Base-by-base conservation (phyloP, 345 rosid species). In the Lenwebbia sp. region DNA sequence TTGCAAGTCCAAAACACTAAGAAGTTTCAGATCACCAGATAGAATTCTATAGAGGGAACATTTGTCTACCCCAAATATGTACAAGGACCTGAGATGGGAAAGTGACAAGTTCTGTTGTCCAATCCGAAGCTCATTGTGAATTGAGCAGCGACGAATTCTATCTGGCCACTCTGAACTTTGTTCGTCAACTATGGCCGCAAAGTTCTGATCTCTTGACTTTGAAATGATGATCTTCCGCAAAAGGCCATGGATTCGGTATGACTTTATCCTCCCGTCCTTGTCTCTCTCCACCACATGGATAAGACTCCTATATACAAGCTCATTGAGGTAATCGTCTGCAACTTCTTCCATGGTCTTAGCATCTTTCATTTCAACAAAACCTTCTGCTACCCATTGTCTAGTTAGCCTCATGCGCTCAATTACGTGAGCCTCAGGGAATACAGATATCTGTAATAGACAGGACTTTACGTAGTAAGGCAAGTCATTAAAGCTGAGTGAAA, bases 361-460 rank as follows among this genome's bases (percentile, higher is more conserved):
- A 78, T 87, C 88, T 85, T 87, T 90, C 49, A 28, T 84, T 87
- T 86, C 89, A 37, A 92, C 89, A 54, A 92, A 91, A 22, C 93
- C 92, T 82, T 91, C 92, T 0, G 93, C 92, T 21, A 88, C 88
- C 94, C 94, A 92, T 49, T 91, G 56, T 12, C 93, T 87, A 78
- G 90, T 57, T 52, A 91, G 83, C 86, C 88, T 89, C 86, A 53
- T 60, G 5, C 55, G 86, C 51, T 89, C 90, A 13, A 92, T 87
- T 5, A 26, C 76, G 56, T 88, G 85, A 56, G 84, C 91, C 89
- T 87, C 88, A 0, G 93, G 92, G 82, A 92, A 92, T 17, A 92
- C 85, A 84, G 91, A 85, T 30, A 90, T 81, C 89, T 91, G 91
- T 84, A 92, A 49, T 83, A 90, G 88, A 84, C 94, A 91, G 26